A percentile compares a stretch with the other conserved stretches of the same genome.
Evolutionary conservation across 345 rosid genomes (phyloP).

Genomic region (Moricandia arvensis): DNA sequence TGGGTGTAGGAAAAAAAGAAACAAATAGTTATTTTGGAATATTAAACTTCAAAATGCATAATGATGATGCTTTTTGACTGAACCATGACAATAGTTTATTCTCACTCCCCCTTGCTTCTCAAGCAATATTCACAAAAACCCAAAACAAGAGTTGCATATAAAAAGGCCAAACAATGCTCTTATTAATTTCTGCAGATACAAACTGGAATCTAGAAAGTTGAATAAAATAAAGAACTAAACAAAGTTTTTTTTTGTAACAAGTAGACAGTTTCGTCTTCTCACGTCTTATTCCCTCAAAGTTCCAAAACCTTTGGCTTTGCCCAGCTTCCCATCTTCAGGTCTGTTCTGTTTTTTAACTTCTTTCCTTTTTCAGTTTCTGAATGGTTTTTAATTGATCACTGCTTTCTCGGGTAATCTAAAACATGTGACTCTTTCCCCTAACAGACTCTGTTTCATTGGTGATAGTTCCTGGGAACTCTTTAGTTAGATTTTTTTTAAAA

Average conservation of each 20-base stretch:
- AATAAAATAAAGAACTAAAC: neutral
- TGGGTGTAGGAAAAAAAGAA: neutral
- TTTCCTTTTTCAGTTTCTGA: neutral
- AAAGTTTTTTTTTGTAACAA: neutral
- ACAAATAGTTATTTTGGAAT: neutral
- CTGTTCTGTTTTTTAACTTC: constrained; percentile 16
- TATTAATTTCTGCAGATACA: constrained; percentile 9
- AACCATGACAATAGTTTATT: constrained; percentile 22
- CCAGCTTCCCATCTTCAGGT: constrained; percentile 32
- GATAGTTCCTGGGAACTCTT: constrained; percentile 12
- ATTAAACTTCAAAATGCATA: neutral
- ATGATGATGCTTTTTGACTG: constrained; percentile 30
- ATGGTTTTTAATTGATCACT: constrained; percentile 1
- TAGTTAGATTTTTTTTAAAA: neutral
- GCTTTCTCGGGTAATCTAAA: constrained; percentile 6
- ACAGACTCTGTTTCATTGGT: constrained; percentile 26
- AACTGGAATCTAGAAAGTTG: neutral
- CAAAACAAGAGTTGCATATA: constrained; percentile 18
- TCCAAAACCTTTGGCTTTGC: constrained; percentile 9
- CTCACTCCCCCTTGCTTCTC: constrained; percentile 38
- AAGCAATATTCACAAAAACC: constrained; percentile 22
- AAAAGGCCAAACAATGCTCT: neutral
- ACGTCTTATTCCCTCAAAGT: constrained; percentile 26
- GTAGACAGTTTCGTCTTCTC: constrained; percentile 24
- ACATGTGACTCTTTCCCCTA: constrained; percentile 13